phyloP scores from a whole-genome alignment of 2,329 filamentous ascomycete species.

The Rhexocercosporidium sp. region DNA sequence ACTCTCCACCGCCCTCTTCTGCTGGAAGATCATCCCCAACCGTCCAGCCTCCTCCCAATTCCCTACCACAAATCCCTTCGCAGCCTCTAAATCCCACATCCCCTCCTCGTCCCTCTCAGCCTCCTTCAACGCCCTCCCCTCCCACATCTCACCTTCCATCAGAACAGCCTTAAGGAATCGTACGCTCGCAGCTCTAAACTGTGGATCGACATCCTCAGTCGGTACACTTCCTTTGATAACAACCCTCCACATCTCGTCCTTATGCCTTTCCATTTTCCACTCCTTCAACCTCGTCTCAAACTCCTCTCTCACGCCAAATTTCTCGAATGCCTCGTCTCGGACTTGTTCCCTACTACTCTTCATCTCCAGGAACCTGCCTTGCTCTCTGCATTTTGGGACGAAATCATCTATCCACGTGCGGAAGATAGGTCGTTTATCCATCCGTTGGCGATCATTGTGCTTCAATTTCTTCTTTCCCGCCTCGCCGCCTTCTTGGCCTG shows the following conservation, averaged over 20 bases:
- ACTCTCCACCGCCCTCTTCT: slow-evolving; percentile 18
- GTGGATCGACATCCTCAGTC: slow-evolving; percentile 26
- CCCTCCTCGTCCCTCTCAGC: slow-evolving; percentile 46
- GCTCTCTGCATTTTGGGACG: slow-evolving; percentile 55
- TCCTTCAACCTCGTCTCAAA: slow-evolving; percentile 51
- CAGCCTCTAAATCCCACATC: slow-evolving; percentile 50
- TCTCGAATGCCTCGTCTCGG: slow-evolving; percentile 56
- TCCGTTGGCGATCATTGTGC: slow-evolving; percentile 61
- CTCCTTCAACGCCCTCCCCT: slow-evolving; percentile 45
- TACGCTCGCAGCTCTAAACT: slow-evolving; percentile 38
- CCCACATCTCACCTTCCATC: slow-evolving; percentile 47
- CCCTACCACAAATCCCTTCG: slow-evolving; percentile 49
- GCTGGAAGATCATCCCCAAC: slow-evolving; percentile 41
- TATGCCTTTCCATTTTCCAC: slow-evolving; percentile 50
- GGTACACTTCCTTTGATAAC: slow-evolving; percentile 51
- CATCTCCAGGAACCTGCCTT: slow-evolving; percentile 41
- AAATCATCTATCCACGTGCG: slow-evolving; percentile 66
- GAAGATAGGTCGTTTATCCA: slow-evolving; percentile 61
- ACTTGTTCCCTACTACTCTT: slow-evolving; percentile 51
- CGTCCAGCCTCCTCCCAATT: slow-evolving; percentile 48
- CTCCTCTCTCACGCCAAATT: slow-evolving; percentile 52
- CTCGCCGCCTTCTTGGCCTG: slow-evolving; percentile 42
- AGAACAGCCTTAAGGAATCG: slow-evolving; percentile 57
- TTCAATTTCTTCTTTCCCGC: slow-evolving; percentile 48
- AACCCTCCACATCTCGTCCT: slow-evolving; percentile 50